These are phyloP conservation scores for Fusarium devonianum DNA, from an alignment of 2,329 filamentous ascomycete species.

Conservation along the genomic window DNA sequence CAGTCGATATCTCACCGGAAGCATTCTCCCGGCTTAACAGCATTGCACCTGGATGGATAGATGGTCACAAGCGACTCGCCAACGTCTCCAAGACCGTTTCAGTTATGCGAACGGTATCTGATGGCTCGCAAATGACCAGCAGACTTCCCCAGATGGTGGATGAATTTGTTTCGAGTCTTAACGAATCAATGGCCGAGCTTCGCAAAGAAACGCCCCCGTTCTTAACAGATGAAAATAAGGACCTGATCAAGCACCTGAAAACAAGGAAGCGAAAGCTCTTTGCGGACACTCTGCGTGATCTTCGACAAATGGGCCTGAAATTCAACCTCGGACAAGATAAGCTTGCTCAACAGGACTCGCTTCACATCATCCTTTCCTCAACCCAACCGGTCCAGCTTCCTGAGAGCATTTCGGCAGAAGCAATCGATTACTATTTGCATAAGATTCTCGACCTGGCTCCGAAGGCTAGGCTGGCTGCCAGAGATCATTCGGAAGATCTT, in stretches of 20 bases:
- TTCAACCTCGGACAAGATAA: slow-evolving; percentile 79
- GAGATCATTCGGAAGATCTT: slow-evolving; percentile 84
- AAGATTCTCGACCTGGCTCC: slow-evolving; percentile 78
- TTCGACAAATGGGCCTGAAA: slow-evolving; percentile 89
- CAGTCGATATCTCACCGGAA: slow-evolving; percentile 15
- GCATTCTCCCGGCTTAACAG: slow-evolving; percentile 34
- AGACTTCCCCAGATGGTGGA: slow-evolving; percentile 68
- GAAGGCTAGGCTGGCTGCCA: slow-evolving; percentile 68
- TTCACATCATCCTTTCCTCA: slow-evolving; percentile 72
- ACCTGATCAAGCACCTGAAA: slow-evolving; percentile 86
- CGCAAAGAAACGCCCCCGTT: slow-evolving; percentile 81
- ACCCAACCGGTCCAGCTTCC: slow-evolving; percentile 52
- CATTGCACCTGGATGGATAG: slow-evolving; percentile 49
- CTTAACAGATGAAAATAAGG: slow-evolving; percentile 88
- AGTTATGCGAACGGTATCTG: slow-evolving; percentile 74
- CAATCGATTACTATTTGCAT: slow-evolving; percentile 77
- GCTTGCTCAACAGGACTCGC: slow-evolving; percentile 75
- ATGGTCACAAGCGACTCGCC: slow-evolving; percentile 69
- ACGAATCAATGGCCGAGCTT: slow-evolving; percentile 73
- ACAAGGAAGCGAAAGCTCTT: slow-evolving; percentile 88
- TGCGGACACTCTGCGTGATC: slow-evolving; percentile 81
- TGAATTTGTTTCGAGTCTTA: slow-evolving; percentile 72
- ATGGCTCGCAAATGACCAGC: slow-evolving; percentile 58
- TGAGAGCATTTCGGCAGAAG: slow-evolving; percentile 33
- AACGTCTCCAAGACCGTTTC: slow-evolving; percentile 73